Evolutionary conservation across 2,329 filamentous ascomycete genomes (phyloP), one percentile per base, ranked within the genome.

Genomic region (Fusarium staphyleae): DNA sequence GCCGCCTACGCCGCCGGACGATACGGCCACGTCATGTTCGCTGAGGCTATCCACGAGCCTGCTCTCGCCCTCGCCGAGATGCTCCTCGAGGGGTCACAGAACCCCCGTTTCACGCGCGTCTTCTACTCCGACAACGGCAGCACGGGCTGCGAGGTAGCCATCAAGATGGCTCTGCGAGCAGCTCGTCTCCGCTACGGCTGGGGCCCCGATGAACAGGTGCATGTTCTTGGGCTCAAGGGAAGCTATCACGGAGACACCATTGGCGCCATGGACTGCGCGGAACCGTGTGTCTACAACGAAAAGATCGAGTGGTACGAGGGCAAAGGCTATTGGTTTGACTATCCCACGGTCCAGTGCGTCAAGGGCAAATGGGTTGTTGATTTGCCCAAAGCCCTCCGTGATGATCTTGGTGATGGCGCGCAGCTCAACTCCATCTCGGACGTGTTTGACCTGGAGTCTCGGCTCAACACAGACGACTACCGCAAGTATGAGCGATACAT

Each of bases 11-110:
- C 91, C 0, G 89, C 91, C 2, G 90, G 91, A 7, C 82, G 90
- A 22, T 96, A 95, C 66, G 91, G 91, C 0, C 91, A 96, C 71
- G 89, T 95, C 62, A 95, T 96, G 88, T 95, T 96, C 66, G 89
- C 90, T 0, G 86, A 86, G 8, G 85, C 88, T 0, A 81, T 93
- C n/a, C 90, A 96, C 62, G 83, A 91, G 64, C 91, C 91, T 0
- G 91, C 89, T 0, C 74, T 95, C 0, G 76, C 79, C 6, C 78
- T 96, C 0, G 87, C 90, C 0, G 82, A 90, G 67, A 77, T 75
- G 0, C 76, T 96, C 1, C 75, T 95, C 3, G 49, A 77, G 1
- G 78, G 78, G 0, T 73, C 89, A 5, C 71, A 76, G 0, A 93
- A 90, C 57, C 81, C 84, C 0, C 84, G 90, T 0, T 74, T 95